These are phyloP conservation scores for Spergularia bocconei DNA, from an alignment of 148 eudicot species.

Conservation along the genomic window DNA sequence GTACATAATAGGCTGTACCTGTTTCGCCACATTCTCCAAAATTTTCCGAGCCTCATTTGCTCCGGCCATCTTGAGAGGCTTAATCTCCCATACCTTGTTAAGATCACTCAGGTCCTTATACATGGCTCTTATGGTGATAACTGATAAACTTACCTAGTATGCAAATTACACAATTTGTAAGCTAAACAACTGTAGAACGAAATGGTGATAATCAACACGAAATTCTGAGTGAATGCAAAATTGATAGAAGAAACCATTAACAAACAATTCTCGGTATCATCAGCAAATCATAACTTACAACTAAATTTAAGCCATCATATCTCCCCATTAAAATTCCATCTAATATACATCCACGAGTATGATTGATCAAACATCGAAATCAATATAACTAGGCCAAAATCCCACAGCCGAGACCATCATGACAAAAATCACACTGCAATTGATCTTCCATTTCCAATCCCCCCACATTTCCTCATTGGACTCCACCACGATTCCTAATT, in stretches of 20 bases:
- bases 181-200: not conserved
- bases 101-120: constrained; percentile 65
- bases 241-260: not conserved
- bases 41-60: constrained; percentile 68
- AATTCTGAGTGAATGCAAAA: not conserved
- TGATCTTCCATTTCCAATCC: not conserved
- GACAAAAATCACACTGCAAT: too few relatives aligned
- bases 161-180: not conserved
- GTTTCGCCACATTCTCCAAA: constrained; percentile 62
- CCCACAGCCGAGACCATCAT: too few relatives aligned
- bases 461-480: too few relatives aligned
- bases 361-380: too few relatives aligned
- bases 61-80: constrained; percentile 56
- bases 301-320: not conserved
- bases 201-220: not conserved
- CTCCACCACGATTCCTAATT: not conserved
- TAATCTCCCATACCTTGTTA: constrained; percentile 82
- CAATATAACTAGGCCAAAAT: too few relatives aligned
- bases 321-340: not conserved
- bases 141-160: not conserved
- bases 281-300: not conserved
- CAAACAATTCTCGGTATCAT: not conserved
- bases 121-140: constrained; percentile 15
- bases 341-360: not conserved
- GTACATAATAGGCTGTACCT: constrained; percentile 80